Evolutionary conservation across 495 filamentous ascomycete species (phyloP), one percentile per base, ranked within the genome.

Genomic region (Filosporella fistucella): DNA sequence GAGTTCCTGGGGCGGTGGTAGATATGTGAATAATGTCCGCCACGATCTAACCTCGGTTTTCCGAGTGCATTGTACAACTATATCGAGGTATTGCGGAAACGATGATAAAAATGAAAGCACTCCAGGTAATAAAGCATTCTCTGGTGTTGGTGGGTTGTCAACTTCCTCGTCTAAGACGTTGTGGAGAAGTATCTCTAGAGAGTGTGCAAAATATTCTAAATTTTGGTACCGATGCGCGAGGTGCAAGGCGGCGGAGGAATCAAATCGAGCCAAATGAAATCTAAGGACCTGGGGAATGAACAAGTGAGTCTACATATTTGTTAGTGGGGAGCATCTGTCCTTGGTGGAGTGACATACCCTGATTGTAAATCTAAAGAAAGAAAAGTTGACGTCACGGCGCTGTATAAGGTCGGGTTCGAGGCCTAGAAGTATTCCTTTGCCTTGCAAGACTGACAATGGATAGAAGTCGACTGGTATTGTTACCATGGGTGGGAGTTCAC

Each of bases 21-120:
- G 76, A 56, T 94, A 84, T 9, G 82, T 77, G 63, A 97, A 97
- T 2, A 99, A 75, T 1, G 94, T 95, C 22, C 85, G 83, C 94
- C 94, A 99, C 17, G 86, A 94, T 22, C 91, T 82, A 6, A 96
- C 81, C 56, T 99, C 94, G 0, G 94, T 99, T 67, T 99, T 97
- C 17, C 94, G 84, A 0, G 93, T 96, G 64, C 94, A 99, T 68
- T 95, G 91, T 1, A 99, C 90, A 4, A 99, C 82, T 46, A 96
- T 89, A 60, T 97, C 93, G 24, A 97, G 81, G 49, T 96, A 97
- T 40, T 88, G 72, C 22, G 85, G 83, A 52, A 96, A 95, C 0
- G 87, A 88, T 0, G 89, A 89, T 3, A 99, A 76, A 50, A 97
- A 93, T 0, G 86, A 85, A 17, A 97, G 80, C 7, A 95, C 88